Percentiles rank a stretch among this genome's conserved stretches.
Conservation (phyloP, 1,139 yeast species). For the Candida tropicalis region DNA sequence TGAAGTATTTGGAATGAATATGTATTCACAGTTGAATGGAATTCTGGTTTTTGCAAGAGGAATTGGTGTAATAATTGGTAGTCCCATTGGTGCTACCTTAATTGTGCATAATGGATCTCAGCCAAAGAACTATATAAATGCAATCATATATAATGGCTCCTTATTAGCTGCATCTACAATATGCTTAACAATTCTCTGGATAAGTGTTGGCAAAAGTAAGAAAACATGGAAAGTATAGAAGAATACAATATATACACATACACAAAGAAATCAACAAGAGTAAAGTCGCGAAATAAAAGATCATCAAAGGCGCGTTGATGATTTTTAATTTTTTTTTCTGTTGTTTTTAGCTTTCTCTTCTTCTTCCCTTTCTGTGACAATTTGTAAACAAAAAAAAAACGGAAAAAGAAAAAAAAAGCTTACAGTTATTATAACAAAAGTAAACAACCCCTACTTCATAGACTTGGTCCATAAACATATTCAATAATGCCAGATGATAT, state of each 20-base stretch:
- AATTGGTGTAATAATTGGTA: conserved; percentile 32
- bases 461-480: not conserved
- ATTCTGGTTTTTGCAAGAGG: conserved; percentile 36
- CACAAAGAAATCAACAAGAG: not conserved
- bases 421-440: not conserved
- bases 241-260: not conserved
- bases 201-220: not conserved
- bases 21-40: conserved; percentile 29
- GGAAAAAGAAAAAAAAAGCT: not conserved
- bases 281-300: no score
- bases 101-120: conserved; percentile 19
- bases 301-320: not conserved
- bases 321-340: not conserved
- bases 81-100: conserved; percentile 35
- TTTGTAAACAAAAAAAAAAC: conserved; percentile 3
- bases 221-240: conserved; percentile 2
- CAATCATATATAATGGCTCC: conserved; percentile 30
- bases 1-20: conserved; percentile 39
- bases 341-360: not conserved
- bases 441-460: not conserved
- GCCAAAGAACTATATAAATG: conserved; percentile 23
- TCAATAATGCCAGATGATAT: conserved; percentile 1
- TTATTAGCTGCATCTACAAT: conserved; percentile 21
- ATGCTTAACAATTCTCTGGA: conserved; percentile 2
- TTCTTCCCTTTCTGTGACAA: not conserved